phyloP scores from a whole-genome alignment of 2,329 filamentous ascomycete species.

The Penicillium oxalicum region DNA sequence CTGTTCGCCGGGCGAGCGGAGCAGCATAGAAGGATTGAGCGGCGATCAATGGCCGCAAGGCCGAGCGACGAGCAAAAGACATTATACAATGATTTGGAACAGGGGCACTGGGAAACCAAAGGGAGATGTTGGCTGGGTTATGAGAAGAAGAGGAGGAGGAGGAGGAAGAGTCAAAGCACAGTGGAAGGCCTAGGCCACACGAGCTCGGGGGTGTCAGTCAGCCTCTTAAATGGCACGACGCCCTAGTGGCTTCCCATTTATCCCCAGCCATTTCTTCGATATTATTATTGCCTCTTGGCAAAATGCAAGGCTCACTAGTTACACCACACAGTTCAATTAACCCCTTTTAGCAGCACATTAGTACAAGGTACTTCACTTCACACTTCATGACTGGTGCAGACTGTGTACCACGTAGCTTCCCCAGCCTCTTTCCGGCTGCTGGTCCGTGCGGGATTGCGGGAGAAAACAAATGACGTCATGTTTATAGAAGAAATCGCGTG shows the following conservation, averaged over 20 bases:
- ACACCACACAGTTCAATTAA: too few species aligned
- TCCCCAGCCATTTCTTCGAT: too few species aligned
- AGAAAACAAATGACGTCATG: slow-evolving; percentile 1
- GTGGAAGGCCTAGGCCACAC: too few species aligned
- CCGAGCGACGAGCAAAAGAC: slow-evolving; percentile 28
- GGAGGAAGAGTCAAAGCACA: too few species aligned
- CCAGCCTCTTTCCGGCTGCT: slow-evolving; percentile 6
- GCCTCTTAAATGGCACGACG: background rate
- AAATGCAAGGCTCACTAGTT: too few species aligned
- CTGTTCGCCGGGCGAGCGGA: slow-evolving; percentile 32
- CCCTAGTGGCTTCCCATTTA: too few species aligned
- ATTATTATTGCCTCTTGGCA: too few species aligned
- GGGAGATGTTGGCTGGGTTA: slow-evolving; percentile 4
- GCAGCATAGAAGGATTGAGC: slow-evolving; percentile 29
- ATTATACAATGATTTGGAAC: slow-evolving; percentile 21
- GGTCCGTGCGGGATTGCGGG: slow-evolving; percentile 11
- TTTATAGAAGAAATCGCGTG: too few species aligned
- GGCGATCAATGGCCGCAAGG: slow-evolving; percentile 24
- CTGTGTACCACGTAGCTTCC: background rate
- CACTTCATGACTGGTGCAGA: too few species aligned
- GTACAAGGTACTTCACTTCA: too few species aligned
- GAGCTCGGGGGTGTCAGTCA: background rate
- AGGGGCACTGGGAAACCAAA: slow-evolving; percentile 2
- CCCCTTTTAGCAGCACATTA: too few species aligned
- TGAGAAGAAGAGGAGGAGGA: too few species aligned